A percentile compares a stretch with the other conserved stretches of the same genome.
Evolutionary conservation across 1,284 basidiomycete genomes (phyloP).

Genomic region (Cryptococcus floricola): DNA sequence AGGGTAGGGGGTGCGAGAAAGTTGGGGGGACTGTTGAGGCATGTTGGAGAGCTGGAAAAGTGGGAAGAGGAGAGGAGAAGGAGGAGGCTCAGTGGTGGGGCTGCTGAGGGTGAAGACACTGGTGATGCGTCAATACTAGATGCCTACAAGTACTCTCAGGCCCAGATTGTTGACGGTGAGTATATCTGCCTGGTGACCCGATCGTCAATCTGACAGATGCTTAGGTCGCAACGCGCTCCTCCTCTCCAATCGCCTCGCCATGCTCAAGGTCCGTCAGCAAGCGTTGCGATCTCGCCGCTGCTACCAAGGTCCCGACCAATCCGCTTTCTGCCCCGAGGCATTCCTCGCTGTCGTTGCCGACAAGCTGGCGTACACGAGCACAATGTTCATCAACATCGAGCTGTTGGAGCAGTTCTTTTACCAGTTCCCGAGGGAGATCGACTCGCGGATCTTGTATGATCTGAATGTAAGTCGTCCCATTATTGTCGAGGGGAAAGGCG

Average conservation of each 20-base stretch:
- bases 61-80: conserved; percentile 64
- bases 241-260: conserved; percentile 72
- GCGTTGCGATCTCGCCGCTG: conserved; percentile 86
- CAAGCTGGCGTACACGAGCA: conserved; percentile 90
- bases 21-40: conserved; percentile 70
- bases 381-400: conserved; percentile 99
- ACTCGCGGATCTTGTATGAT: conserved; percentile 88
- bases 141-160: conserved; percentile 85
- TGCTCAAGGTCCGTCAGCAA: conserved; percentile 77
- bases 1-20: conserved; percentile 81
- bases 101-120: conserved; percentile 43
- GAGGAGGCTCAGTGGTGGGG: conserved; percentile 40
- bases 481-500: background rate
- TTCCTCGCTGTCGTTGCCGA: conserved; percentile 96
- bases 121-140: conserved; percentile 55
- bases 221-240: conserved; percentile 86
- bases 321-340: conserved; percentile 89
- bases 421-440: conserved; percentile 97
- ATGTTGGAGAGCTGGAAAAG: conserved; percentile 80
- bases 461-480: conserved; percentile 57
- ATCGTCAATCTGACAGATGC: conserved; percentile 1
- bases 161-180: conserved; percentile 82
- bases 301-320: conserved; percentile 75
- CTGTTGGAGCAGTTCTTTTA: conserved; percentile 98
- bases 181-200: conserved; percentile 10